Evolutionary conservation across 352 stramenopile genomes (phyloP).

Genomic region (Phytopythium oedochilum): DNA sequence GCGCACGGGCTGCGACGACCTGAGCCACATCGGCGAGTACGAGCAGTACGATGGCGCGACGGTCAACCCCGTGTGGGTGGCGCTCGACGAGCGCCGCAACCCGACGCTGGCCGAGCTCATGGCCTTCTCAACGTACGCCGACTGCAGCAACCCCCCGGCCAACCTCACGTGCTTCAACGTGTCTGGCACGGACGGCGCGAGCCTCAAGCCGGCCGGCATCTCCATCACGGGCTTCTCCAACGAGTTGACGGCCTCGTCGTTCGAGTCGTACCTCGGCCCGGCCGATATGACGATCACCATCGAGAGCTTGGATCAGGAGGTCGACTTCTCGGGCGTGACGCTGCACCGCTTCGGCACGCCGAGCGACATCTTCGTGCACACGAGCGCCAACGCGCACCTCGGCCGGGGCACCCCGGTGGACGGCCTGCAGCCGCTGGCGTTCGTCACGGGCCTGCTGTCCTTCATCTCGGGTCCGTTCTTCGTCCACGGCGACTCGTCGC

Average conservation of each 20-base stretch:
- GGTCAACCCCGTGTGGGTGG: constrained; percentile 39
- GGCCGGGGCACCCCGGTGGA: constrained; percentile 56
- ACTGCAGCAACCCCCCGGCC: constrained; percentile 35
- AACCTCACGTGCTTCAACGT: constrained; percentile 61
- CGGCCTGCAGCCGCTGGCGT: constrained; percentile 59
- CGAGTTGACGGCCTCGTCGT: constrained; percentile 19
- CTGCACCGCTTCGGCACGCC: constrained; percentile 47
- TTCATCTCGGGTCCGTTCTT: constrained; percentile 72
- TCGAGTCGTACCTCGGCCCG: constrained; percentile 37
- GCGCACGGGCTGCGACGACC: constrained; percentile 65
- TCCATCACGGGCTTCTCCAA: constrained; percentile 43
- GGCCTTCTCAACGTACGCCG: constrained; percentile 45
- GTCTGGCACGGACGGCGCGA: constrained; percentile 36
- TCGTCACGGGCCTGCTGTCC: constrained; percentile 59
- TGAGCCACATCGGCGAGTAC: constrained; percentile 51
- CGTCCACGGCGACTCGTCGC: constrained; percentile 46
- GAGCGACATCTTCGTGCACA: constrained; percentile 29
- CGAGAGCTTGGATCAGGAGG: constrained; percentile 25
- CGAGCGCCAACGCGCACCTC: constrained; percentile 18
- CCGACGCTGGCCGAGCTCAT: constrained; percentile 55
- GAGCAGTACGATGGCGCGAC: constrained; percentile 56
- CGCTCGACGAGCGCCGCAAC: constrained; percentile 47
- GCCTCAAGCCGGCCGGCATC: constrained; percentile 32
- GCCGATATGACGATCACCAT: constrained; percentile 52
- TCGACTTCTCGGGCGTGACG: constrained; percentile 40